phyloP scores from a whole-genome alignment of 306 rosid genomes.

The Pterocarpus macrocarpus region DNA sequence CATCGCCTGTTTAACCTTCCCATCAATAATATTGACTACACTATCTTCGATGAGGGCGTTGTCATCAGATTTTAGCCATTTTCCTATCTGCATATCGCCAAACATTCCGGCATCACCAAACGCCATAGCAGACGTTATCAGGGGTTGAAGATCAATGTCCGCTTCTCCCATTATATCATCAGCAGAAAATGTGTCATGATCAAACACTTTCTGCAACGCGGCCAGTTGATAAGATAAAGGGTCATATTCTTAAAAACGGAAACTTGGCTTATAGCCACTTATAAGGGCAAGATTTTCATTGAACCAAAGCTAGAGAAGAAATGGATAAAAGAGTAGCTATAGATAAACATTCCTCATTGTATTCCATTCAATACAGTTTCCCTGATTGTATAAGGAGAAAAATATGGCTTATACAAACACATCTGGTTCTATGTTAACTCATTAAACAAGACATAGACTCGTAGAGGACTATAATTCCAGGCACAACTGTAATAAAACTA shows the following conservation, averaged over 20 bases:
- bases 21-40: constrained; percentile 76
- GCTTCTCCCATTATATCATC: constrained; percentile 99
- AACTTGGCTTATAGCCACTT: neutral
- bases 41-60: constrained; percentile 85
- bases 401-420: too few species aligned
- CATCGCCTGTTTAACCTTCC: constrained; percentile 77
- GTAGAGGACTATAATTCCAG: neutral
- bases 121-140: constrained; percentile 94
- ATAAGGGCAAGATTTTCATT: constrained; percentile 16
- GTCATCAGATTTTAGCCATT: constrained; percentile 95
- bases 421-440: constrained; percentile 1
- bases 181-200: constrained; percentile 88
- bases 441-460: neutral
- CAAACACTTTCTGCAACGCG: constrained; percentile 81
- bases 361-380: neutral
- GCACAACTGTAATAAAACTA: neutral
- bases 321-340: constrained; percentile 3
- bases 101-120: constrained; percentile 97
- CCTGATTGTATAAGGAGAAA: neutral
- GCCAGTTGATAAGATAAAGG: constrained; percentile 29
- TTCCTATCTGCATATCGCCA: constrained; percentile 93
- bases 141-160: constrained; percentile 91
- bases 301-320: neutral
- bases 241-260: constrained; percentile 9
- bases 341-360: neutral